Evolutionary conservation across 305 asterid genomes (phyloP).

Genomic region (Fraxinus floribunda): DNA sequence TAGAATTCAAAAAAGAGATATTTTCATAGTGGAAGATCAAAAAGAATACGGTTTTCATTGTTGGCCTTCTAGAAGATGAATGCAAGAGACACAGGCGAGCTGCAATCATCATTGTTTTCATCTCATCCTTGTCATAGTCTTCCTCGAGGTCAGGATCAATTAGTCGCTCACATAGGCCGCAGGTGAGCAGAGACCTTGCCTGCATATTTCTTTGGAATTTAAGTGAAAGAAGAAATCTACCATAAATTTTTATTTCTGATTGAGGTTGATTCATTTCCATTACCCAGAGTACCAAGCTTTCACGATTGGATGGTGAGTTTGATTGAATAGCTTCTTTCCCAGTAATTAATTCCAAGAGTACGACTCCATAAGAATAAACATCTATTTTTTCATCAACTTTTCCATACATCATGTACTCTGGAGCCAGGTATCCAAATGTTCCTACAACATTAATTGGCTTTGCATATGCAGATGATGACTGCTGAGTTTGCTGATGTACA

Average conservation of each 20-base stretch:
- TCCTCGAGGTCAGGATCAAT: slow-evolving; percentile 61
- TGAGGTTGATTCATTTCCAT: neutral
- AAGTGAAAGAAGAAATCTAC: neutral
- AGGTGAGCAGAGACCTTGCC: slow-evolving; percentile 69
- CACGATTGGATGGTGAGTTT: slow-evolving; percentile 43
- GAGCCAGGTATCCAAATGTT: slow-evolving; percentile 72
- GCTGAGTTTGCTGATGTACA: slow-evolving; percentile 34
- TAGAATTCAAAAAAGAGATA: neutral
- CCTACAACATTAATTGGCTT: slow-evolving; percentile 50
- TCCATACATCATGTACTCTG: slow-evolving; percentile 80
- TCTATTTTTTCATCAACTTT: slow-evolving; percentile 84
- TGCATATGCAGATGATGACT: slow-evolving; percentile 26
- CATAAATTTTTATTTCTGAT: neutral
- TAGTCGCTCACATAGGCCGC: slow-evolving; percentile 56
- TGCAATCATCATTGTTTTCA: slow-evolving; percentile 54
- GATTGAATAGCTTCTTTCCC: slow-evolving; percentile 64
- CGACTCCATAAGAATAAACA: slow-evolving; percentile 81
- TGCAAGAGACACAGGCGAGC: slow-evolving; percentile 77
- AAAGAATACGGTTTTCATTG: slow-evolving; percentile 55
- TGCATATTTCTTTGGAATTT: slow-evolving; percentile 26
- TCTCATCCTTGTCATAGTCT: slow-evolving; percentile 58
- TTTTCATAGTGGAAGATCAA: neutral
- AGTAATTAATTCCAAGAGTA: slow-evolving; percentile 73
- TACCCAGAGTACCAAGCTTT: slow-evolving; percentile 75
- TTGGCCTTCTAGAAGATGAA: slow-evolving; percentile 80